Evolutionary conservation across 305 asterid genomes (phyloP).

Genomic region (Rubia tinctorum): DNA sequence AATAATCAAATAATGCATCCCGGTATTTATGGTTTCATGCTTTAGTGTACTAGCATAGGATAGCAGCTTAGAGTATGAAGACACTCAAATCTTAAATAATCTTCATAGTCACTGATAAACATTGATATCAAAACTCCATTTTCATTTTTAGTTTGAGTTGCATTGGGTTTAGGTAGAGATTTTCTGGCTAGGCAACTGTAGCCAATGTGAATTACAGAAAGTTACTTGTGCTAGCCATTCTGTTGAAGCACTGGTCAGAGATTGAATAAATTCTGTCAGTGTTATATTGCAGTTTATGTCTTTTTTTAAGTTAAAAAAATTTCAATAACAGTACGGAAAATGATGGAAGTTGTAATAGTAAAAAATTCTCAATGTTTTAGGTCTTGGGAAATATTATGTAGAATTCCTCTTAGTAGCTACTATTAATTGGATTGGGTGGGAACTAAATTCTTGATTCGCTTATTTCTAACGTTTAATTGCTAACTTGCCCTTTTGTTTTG

Average conservation of each 20-base stretch:
- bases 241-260: neutral
- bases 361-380: too few species aligned
- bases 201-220: neutral
- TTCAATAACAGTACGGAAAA: too few species aligned
- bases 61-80: neutral
- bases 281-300: too few species aligned
- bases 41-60: neutral
- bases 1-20: neutral
- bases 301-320: too few species aligned
- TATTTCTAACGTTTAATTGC: neutral
- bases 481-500: constrained; percentile 1
- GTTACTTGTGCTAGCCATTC: neutral
- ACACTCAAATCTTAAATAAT: neutral
- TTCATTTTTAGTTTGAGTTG: neutral
- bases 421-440: too few species aligned
- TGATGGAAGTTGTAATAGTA: too few species aligned
- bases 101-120: neutral
- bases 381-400: too few species aligned
- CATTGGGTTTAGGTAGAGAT: neutral
- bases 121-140: neutral
- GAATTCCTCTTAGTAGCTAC: too few species aligned
- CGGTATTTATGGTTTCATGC: neutral
- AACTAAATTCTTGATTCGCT: neutral
- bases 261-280: neutral
- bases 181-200: neutral